phyloP scores from a whole-genome alignment of 2,329 filamentous ascomycete genomes.

The Onygena corvina region DNA sequence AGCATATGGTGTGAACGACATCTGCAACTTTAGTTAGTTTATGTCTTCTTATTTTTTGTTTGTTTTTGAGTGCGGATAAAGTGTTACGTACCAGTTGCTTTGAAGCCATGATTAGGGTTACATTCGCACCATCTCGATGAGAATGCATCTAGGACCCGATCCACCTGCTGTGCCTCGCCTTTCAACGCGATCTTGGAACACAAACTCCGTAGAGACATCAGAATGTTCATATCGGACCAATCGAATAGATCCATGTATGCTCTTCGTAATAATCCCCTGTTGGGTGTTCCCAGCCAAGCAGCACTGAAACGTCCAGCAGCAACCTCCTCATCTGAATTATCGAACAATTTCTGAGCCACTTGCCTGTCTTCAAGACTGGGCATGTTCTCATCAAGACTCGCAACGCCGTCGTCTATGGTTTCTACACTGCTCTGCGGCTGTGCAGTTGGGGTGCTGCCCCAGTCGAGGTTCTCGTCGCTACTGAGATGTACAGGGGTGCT shows the following conservation, averaged over 20 bases:
- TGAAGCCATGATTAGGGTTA: conserved; percentile 89
- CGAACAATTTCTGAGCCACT: conserved; percentile 70
- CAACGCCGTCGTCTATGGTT: neutral
- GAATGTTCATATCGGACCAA: conserved; percentile 67
- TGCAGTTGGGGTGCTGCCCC: conserved; percentile 9
- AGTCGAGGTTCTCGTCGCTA: conserved; percentile 13
- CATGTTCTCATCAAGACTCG: neutral
- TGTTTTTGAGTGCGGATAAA: neutral
- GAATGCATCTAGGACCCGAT: conserved; percentile 82
- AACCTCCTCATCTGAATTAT: conserved; percentile 63
- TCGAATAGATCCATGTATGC: conserved; percentile 93
- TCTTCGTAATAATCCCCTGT: conserved; percentile 44
- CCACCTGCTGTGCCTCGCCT: conserved; percentile 92
- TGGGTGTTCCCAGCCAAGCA: conserved; percentile 63
- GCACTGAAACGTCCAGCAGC: conserved; percentile 69
- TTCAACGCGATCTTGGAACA: conserved; percentile 72
- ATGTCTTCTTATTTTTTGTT: neutral
- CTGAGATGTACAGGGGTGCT: conserved; percentile 31
- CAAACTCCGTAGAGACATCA: conserved; percentile 64
- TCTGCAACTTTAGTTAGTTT: conserved; percentile 42
- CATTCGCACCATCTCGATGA: conserved; percentile 85
- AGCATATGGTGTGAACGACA: conserved; percentile 93
- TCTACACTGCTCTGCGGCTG: conserved; percentile 7
- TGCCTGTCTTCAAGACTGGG: conserved; percentile 41
- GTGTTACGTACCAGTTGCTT: conserved; percentile 57